phyloP scores from a whole-genome alignment of 2,329 filamentous ascomycete species.

The Colletotrichum karsti region DNA sequence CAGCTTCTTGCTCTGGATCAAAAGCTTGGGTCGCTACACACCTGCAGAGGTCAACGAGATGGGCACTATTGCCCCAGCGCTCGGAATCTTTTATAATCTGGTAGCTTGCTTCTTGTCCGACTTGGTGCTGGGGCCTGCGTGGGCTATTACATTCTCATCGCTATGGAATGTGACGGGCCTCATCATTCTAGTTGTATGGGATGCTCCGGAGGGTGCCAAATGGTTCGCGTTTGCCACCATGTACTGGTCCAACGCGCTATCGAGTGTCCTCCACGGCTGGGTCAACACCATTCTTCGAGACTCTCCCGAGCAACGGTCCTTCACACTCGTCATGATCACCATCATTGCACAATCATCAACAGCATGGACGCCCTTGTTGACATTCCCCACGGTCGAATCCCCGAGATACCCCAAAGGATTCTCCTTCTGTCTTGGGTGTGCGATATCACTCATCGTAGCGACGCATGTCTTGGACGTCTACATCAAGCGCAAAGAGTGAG shows the following conservation, averaged over 20 bases:
- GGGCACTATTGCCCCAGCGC: slow-evolving; percentile 34
- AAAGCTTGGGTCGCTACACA: slow-evolving; percentile 50
- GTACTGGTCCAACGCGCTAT: slow-evolving; percentile 23
- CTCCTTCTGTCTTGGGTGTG: slow-evolving; percentile 42
- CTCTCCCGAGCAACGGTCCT: slow-evolving; percentile 21
- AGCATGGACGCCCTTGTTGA: slow-evolving; percentile 63
- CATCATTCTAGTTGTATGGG: slow-evolving; percentile 60
- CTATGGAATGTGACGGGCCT: slow-evolving; percentile 18
- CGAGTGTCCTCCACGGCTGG: slow-evolving; percentile 25
- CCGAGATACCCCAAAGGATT: slow-evolving; percentile 53
- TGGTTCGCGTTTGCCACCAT: slow-evolving; percentile 61
- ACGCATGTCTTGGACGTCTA: slow-evolving; percentile 25
- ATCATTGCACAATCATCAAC: slow-evolving; percentile 60
- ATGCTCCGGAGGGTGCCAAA: slow-evolving; percentile 60
- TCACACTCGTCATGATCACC: slow-evolving; percentile 25
- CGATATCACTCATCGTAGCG: slow-evolving; percentile 18
- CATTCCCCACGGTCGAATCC: slow-evolving; percentile 55
- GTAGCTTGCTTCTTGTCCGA: slow-evolving; percentile 24
- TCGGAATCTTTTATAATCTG: slow-evolving; percentile 21
- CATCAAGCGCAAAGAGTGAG: slow-evolving; percentile 29
- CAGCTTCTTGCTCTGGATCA: slow-evolving; percentile 49
- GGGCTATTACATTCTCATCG: slow-evolving; percentile 35
- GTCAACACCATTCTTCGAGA: slow-evolving; percentile 24
- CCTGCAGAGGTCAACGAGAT: slow-evolving; percentile 60
- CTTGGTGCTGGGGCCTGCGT: slow-evolving; percentile 36